Evolutionary conservation across 495 filamentous ascomycete genomes (phyloP).

Genomic region (Hypoxylon rickii): DNA sequence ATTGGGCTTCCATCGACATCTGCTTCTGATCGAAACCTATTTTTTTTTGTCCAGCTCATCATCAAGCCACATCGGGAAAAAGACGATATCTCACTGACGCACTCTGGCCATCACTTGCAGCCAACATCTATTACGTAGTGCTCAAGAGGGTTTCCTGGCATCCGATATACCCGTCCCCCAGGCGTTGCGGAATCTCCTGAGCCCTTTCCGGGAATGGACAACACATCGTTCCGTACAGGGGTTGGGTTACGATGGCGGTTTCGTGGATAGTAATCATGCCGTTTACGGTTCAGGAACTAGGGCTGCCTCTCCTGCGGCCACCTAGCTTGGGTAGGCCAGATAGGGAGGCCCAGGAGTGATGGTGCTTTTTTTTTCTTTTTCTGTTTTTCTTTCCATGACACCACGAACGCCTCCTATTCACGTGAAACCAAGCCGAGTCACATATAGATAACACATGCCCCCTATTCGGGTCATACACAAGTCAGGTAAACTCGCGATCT

Average conservation of each 20-base stretch:
- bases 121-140: slow-evolving; percentile 30
- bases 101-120: slow-evolving; percentile 35
- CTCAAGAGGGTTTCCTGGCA: slow-evolving; percentile 25
- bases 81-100: slow-evolving; percentile 33
- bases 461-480: slow-evolving; percentile 24
- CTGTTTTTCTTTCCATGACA: slow-evolving; percentile 14
- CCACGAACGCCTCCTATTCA: slow-evolving; percentile 16
- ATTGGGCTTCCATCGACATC: slow-evolving; percentile 31
- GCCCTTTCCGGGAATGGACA: slow-evolving; percentile 27
- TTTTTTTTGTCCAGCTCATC: slow-evolving; percentile 34
- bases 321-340: slow-evolving; percentile 19
- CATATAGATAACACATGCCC: slow-evolving; percentile 10
- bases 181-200: slow-evolving; percentile 16
- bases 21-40: slow-evolving; percentile 18
- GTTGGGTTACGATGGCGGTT: slow-evolving; percentile 31
- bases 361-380: neutral
- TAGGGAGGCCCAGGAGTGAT: slow-evolving; percentile 24
- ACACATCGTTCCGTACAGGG: slow-evolving; percentile 33
- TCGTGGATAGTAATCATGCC: slow-evolving; percentile 25
- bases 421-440: slow-evolving; percentile 25
- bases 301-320: slow-evolving; percentile 29
- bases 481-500: slow-evolving; percentile 33
- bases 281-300: slow-evolving; percentile 22
- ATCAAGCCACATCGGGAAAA: slow-evolving; percentile 43
- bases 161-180: slow-evolving; percentile 29